Base-by-base conservation (phyloP, 2,329 filamentous ascomycete species). In the Penicillium griseofulvum region DNA sequence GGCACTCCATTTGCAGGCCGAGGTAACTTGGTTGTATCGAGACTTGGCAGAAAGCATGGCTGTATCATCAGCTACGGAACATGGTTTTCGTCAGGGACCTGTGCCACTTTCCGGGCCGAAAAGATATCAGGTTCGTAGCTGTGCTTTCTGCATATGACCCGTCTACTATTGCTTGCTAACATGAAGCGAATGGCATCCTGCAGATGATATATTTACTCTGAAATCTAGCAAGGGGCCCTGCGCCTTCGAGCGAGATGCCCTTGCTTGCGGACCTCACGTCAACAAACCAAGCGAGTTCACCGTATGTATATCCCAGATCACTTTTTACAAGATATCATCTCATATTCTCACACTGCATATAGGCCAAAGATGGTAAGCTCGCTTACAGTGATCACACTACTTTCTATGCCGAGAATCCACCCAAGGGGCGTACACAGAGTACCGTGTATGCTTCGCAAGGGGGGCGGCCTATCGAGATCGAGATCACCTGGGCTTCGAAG, bases 41-140 rank as follows among this genome's bases (percentile, higher is more conserved):
- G 64, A 0, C 53, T 63, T 28, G 68, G 70, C 43, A 67, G 69
- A 36, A 59, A 57, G 38, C 64, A 70, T 8, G 87, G 87, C n/a
- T 90, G 86, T 62, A 78, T 90, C 55, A 90, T 89, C 66, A 81
- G 81, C 52, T 77, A 73, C 10, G 87, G 87, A 0, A 83, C 81
- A 0, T 90, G 87, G 87, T 90, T 87, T 66, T 79, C 80, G 0
- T 80, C 78, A 1, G 86, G 87, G 2, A 87, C 86, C 0, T 89
- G 87, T 65, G 87, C 87, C 0, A 87, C 82, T 0, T 87, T 74
- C 59, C 64, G 58, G 24, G 51, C 62, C 1, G 62, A 67, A 42
- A 67, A 66, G 41, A 43, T 57, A 2, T 63, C 68, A 38, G 71
- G 72, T 74, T 37, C 19, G 69, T 66, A 19, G 6, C 16, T 3